Evolutionary conservation across 805 yeast genomes (phyloP), one percentile per base, ranked within the genome.

Genomic region (Tetrapisispora phaffii): DNA sequence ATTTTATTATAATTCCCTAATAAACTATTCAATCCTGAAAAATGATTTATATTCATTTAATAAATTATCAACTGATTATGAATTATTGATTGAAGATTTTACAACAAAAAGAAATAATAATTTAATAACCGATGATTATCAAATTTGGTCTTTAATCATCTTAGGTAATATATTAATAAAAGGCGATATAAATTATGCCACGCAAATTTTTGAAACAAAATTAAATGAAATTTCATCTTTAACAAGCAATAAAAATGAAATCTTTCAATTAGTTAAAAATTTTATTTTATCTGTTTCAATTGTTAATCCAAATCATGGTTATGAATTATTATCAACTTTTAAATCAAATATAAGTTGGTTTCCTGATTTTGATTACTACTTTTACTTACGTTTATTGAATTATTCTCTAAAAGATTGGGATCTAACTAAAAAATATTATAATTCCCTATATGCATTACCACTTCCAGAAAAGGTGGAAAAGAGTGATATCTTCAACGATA

Each of bases 161-260:
- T 71, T 77, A 29, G 70, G 80, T 1, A 64, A 82, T 44, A 69
- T 78, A 12, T 64, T 67, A 42, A 74, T 76, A 19, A 43, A 43
- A 37, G 74, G 72, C 34, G 75, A 79, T 50, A 50, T 70, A 32
- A 65, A 68, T 8, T 52, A 72, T 34, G 80, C 86, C 3, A 71
- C 82, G 1, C 68, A 72, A 47, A 71, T 81, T 45, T 63, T 83
- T 53, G 84, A 82, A 55, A 66, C 70, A 34, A 66, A 81, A 6
- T 58, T 82, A 35, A 52, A 67, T 0, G 74, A 75, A 38, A 70
- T 70, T 52, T 69, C 68, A 53, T 54, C 59, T 20, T 61, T 62
- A 41, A 57, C 60, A 32, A 65, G 67, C 13, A 55, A 57, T 17
- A 58, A 59, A 23, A 38, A 57, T 8, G 65, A 67, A 44, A 63